Base-by-base conservation (phyloP, 106 monocot species). In the Allium cepa region DNA sequence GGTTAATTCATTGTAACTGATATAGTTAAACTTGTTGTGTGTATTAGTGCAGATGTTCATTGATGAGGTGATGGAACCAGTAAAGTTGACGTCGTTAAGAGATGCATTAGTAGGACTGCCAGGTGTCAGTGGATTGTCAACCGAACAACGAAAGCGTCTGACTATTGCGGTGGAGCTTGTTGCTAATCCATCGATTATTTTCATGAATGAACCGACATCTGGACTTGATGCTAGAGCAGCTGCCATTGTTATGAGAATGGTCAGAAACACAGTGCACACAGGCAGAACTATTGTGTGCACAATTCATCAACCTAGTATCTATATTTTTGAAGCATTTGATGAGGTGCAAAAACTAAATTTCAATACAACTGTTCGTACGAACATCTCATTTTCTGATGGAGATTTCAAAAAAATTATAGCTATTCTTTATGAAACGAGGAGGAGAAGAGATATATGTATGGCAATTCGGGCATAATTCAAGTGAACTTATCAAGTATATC, bases 381-480 rank as follows among this genome's bases (percentile, higher is more conserved):
- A 52, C 48, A 8, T 22, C 22, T 22, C 22, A 22, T 22, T 22
- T 22, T 22, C 22, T 22, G 22, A 22, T 22, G 22, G 22, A 53
- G 8, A 13, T 7, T 47, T 46, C 48, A 22, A 26, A 26, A n/a
- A 8, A 67, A 10, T 12, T 53, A 26, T 71, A 82, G 82, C 74
- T 82, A 11, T 74, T 82, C 55, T 61, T 82, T 0, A 26, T 82
- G 82, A 82, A 82, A 59, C 69, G 71, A 53, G 78, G 82, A 17
- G 82, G 82, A 45, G 78, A 82, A 71, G 78, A 78, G 53, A 82
- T 82, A 59, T 82, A 75, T 67, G 82, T 75, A n/a, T 78, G 82
- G 12, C 82, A 73, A 61, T 53, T 82, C 1, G 82, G 82, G 8
- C 48, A 48, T 52, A 72, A 75, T 45, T 82, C 82, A n/a, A 74